Evolutionary conservation across 176 grass and related monocot genomes (phyloP), one percentile per base, ranked within the genome.

Genomic region (Carex pumila): DNA sequence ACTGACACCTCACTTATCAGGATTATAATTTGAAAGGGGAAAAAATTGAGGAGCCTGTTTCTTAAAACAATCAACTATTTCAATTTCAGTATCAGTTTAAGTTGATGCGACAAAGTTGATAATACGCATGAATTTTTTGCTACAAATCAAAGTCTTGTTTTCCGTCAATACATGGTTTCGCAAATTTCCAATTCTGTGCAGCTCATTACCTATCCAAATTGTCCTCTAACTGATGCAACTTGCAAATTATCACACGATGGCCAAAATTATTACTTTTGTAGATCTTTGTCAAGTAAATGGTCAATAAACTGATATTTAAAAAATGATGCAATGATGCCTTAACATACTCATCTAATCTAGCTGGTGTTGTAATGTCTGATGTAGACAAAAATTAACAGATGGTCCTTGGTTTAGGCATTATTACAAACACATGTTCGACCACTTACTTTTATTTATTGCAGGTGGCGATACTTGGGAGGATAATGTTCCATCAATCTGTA

Each of bases 401-500:
- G 32, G 32, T 34, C 32, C 32, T 34, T 34, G 32, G 3, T 34
- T 34, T 34, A 34, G 32, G 32, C 32, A 34, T 34, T 34, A 34
- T 34, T 34, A 34, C 32, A 34, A 34, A 34, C 32, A 34, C 32
- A 34, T 34, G 32, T 7, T 19, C 6, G 7, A 61, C 6, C 59
- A 61, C n/a, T 19, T 61, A 61, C 59, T 18, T 19, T n/a, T 22
- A 22, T 61, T 21, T 22, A 22, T 19, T 8, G 4, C 59, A 0
- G 59, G 59, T 19, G 59, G 59, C n/a, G n/a, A 6, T 0, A 61
- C 47, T 79, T 25, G 30, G 36, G 50, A 47, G 18, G 69, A 12
- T 53, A 3, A 45, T 22, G 18, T 59, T 31, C 77, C 61, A 61
- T 63, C 79, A 55, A 90, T 87, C 13, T 43, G 8, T 65, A 54